A percentile compares a stretch with the other conserved stretches of the same genome.
Evolutionary conservation across 2,329 filamentous ascomycete genomes (phyloP).

Genomic region (Aspergillus sergii): DNA sequence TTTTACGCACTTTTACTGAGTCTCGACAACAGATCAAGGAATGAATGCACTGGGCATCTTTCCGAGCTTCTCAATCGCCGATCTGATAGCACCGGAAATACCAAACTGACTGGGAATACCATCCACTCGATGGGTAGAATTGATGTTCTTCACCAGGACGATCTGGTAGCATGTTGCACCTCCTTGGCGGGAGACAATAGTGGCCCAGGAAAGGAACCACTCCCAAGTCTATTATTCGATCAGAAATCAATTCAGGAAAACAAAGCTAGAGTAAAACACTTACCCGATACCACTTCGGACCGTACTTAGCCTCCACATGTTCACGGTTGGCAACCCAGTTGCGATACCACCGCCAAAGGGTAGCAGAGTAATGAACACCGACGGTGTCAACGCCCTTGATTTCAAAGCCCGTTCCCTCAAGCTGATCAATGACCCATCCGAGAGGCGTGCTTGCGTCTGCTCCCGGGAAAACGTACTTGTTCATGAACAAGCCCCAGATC

Average conservation of each 20-base stretch:
- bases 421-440: conserved; percentile 78
- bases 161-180: conserved; percentile 86
- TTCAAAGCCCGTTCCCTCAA: conserved; percentile 87
- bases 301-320: conserved; percentile 93
- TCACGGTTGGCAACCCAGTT: conserved; percentile 96
- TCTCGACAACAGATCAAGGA: background rate
- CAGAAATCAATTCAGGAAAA: background rate
- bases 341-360: conserved; percentile 96
- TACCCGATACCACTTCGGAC: conserved; percentile 91
- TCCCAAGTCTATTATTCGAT: conserved; percentile 73
- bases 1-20: background rate
- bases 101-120: conserved; percentile 72
- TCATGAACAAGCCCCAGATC: conserved; percentile 98
- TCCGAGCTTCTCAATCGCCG: background rate
- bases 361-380: conserved; percentile 95
- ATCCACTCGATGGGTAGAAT: conserved; percentile 79
- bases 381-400: conserved; percentile 91
- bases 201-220: conserved; percentile 86
- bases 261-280: conserved; percentile 42
- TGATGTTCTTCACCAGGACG: conserved; percentile 85
- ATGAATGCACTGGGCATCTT: background rate
- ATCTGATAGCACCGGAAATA: background rate
- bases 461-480: conserved; percentile 98
- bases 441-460: conserved; percentile 94
- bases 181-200: conserved; percentile 82